A percentile compares a stretch with the other conserved stretches of the same genome.
These are phyloP conservation scores for Podaxis sp. DNA, from an alignment of 768 basidiomycete genomes.

Conservation along the genomic window DNA sequence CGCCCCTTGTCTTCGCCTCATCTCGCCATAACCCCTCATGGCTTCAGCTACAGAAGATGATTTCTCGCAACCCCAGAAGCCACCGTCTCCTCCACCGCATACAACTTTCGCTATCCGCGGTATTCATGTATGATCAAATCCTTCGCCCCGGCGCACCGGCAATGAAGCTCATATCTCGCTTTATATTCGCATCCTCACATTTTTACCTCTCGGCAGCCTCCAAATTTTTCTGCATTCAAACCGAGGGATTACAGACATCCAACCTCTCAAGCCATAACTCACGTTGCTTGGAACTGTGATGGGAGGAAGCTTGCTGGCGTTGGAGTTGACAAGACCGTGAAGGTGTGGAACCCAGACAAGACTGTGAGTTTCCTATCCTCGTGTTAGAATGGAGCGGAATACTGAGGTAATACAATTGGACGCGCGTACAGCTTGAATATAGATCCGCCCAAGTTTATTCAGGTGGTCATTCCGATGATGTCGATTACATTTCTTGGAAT, in stretches of 20 bases:
- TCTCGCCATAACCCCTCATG: not conserved
- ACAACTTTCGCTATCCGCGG: slow-evolving; percentile 70
- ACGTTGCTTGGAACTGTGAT: slow-evolving; percentile 84
- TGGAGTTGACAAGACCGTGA: slow-evolving; percentile 74
- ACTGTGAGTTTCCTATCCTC: slow-evolving; percentile 46
- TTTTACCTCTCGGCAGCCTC: slow-evolving; percentile 45
- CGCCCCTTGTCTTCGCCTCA: not conserved
- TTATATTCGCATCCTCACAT: slow-evolving; percentile 15
- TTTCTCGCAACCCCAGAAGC: slow-evolving; percentile 53
- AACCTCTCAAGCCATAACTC: slow-evolving; percentile 65
- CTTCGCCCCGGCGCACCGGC: slow-evolving; percentile 1
- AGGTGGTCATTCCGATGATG: slow-evolving; percentile 75
- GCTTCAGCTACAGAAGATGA: slow-evolving; percentile 41
- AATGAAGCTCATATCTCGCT: slow-evolving; percentile 21
- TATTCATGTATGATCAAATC: slow-evolving; percentile 60
- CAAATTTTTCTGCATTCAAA: slow-evolving; percentile 78
- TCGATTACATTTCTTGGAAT: slow-evolving; percentile 85
- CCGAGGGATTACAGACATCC: slow-evolving; percentile 72
- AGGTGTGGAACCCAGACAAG: slow-evolving; percentile 80
- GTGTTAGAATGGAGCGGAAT: not conserved
- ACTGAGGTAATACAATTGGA: not conserved
- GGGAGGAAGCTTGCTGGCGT: slow-evolving; percentile 81
- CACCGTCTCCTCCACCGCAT: slow-evolving; percentile 71
- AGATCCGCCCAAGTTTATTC: slow-evolving; percentile 64
- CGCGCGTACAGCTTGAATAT: slow-evolving; percentile 57